Conservation (phyloP, 495 filamentous ascomycete genomes). For the Margaritispora aquatica region DNA sequence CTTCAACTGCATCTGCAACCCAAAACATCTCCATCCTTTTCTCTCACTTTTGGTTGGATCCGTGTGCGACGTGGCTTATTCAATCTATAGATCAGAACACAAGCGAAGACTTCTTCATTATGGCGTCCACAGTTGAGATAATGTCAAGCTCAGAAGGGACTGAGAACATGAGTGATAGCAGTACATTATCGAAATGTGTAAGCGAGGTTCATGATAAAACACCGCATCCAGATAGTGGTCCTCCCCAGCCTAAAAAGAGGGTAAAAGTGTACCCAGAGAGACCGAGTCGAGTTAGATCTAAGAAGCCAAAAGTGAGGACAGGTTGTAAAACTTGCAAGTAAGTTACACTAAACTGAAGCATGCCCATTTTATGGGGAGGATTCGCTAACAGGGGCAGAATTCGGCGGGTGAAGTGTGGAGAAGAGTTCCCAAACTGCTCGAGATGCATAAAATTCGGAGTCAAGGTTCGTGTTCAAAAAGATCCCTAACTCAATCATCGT, state of each 20-base stretch:
- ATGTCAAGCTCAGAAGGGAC: neutral
- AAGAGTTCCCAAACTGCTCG: constrained; percentile 42
- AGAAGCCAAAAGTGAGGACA: constrained; percentile 1
- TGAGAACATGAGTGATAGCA: neutral
- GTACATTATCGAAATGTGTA: too few species aligned
- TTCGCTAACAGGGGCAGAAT: constrained; percentile 9
- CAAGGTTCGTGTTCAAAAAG: neutral
- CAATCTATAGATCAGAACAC: neutral
- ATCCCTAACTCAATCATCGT: too few species aligned
- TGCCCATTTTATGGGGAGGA: neutral
- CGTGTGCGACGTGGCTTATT: neutral
- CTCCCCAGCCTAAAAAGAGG: neutral
- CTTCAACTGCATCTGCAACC: neutral
- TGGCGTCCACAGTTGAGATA: neutral
- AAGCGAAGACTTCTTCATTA: neutral
- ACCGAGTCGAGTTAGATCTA: neutral
- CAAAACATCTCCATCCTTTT: neutral
- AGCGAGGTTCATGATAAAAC: too few species aligned
- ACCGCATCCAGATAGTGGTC: too few species aligned
- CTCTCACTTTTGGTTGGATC: neutral
- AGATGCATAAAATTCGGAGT: constrained; percentile 43
- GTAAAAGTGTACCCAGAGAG: neutral
- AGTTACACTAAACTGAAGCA: neutral
- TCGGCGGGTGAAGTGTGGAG: constrained; percentile 50
- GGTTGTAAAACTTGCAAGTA: constrained; percentile 17